These are phyloP conservation scores for Tylopilus balloui DNA, from an alignment of 768 basidiomycete genomes.

Conservation along the genomic window DNA sequence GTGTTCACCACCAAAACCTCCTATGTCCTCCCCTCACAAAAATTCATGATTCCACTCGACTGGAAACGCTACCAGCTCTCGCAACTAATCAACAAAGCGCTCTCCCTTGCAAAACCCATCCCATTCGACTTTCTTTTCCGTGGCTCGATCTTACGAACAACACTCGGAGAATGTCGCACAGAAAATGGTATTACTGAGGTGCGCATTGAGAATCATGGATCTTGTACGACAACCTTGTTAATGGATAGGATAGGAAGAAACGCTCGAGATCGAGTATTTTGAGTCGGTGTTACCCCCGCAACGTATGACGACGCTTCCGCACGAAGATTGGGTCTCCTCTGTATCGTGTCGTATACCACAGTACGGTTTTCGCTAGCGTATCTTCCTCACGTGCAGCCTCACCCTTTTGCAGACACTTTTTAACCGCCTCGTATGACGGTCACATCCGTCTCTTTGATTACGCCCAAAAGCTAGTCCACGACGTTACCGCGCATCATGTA, in stretches of 20 bases:
- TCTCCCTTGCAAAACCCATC: conserved; percentile 65
- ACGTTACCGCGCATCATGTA: conserved; percentile 51
- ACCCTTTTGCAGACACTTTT: conserved; percentile 47
- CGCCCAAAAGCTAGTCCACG: conserved; percentile 51
- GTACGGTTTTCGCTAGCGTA: conserved; percentile 6
- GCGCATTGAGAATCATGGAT: neutral
- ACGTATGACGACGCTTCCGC: conserved; percentile 70
- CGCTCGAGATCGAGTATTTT: conserved; percentile 88
- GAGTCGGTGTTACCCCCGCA: conserved; percentile 85
- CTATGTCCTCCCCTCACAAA: conserved; percentile 52
- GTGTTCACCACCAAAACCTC: conserved; percentile 18
- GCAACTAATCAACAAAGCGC: conserved; percentile 92
- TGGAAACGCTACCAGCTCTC: conserved; percentile 98
- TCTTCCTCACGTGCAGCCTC: neutral
- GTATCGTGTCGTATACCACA: conserved; percentile 24
- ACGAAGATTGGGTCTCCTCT: conserved; percentile 82
- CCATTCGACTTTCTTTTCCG: conserved; percentile 92
- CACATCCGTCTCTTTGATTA: conserved; percentile 70
- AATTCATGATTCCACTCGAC: conserved; percentile 85
- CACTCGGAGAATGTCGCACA: conserved; percentile 68
- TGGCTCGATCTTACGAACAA: conserved; percentile 73
- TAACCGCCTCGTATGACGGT: conserved; percentile 82
- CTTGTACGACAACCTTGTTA: conserved; percentile 5
- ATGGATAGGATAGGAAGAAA: conserved; percentile 62
- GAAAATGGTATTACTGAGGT: conserved; percentile 73